phyloP scores from a whole-genome alignment of 306 rosid genomes.

The Cajanus cajan region DNA sequence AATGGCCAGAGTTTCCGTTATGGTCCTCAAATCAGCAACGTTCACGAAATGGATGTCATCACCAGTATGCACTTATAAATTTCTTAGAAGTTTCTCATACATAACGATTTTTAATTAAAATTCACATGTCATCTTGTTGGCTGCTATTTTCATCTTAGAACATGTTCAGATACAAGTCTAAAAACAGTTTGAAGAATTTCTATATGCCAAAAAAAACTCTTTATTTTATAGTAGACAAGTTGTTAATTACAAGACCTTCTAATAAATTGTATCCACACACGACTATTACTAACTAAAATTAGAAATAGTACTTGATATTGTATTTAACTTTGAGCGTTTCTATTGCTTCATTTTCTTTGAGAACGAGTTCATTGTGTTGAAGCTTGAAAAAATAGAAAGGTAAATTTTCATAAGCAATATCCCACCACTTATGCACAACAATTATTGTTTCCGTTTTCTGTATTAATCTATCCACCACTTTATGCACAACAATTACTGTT shows the following conservation, averaged over 20 bases:
- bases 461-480: too few relatives aligned
- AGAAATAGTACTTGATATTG: background rate
- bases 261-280: too few relatives aligned
- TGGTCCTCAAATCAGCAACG: slow-evolving; percentile 76
- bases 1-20: slow-evolving; percentile 63
- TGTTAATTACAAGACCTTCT: too few relatives aligned
- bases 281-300: background rate
- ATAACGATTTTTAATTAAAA: background rate
- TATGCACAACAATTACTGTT: background rate
- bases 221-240: too few relatives aligned
- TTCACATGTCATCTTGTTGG: background rate
- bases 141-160: too few relatives aligned
- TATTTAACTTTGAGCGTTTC: background rate
- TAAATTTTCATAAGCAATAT: background rate
- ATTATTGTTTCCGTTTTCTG: too few relatives aligned
- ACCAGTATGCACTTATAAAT: slow-evolving; percentile 44
- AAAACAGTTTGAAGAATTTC: too few relatives aligned
- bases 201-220: too few relatives aligned
- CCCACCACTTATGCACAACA: background rate
- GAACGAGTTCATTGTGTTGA: background rate
- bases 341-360: background rate
- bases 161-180: too few relatives aligned
- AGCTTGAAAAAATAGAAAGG: background rate
- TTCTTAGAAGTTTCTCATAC: background rate
- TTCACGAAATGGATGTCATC: slow-evolving; percentile 65